Evolutionary conservation across 2,329 filamentous ascomycete species (phyloP), one percentile per base, ranked within the genome.

Genomic region (Hypoxylon sp.): DNA sequence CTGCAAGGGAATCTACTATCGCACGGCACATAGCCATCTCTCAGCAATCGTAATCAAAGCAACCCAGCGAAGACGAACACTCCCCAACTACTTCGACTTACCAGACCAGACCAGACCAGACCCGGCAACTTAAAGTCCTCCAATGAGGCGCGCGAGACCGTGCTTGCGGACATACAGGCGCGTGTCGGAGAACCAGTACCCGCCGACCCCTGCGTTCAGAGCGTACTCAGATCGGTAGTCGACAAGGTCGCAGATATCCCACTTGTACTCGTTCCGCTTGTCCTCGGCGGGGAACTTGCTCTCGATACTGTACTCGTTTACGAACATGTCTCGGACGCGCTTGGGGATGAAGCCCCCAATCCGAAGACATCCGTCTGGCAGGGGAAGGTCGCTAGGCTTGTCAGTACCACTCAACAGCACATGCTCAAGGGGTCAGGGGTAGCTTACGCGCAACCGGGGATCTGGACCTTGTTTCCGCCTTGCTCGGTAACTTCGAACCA

Each of bases 291-390:
- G 62, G 51, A 65, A 63, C n/a, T 43, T 61, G 3, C 23, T 9
- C 23, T 66, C 58, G 5, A 60, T 23, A 0, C 29, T 51, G 43
- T 68, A 68, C n/a, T 68, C 66, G 29, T 55, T 3, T 23, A 54
- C 52, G 19, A 68, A 62, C 65, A 65, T 68, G 30, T 68, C 65
- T 3, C 58, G 50, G 21, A 68, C 65, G 1, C 65, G 61, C 11
- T 54, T 62, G 1, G 65, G 61, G 7, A 12, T 56, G 1, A 34
- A 46, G 2, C 48, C 57, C 5, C 32, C 61, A 3, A 61, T 48
- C 3, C 16, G 29, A 2, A 11, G 14, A 2, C 39, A 51, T 3
- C 34, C 52, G 8, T 52, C 51, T 1, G 55, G 43, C 2, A 45
- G n/a, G 4, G 60, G 64, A 9, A 67, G 41, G 16, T 61, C 27